Conservation (phyloP, 768 basidiomycete species). For the Lactarius hatsudake region DNA sequence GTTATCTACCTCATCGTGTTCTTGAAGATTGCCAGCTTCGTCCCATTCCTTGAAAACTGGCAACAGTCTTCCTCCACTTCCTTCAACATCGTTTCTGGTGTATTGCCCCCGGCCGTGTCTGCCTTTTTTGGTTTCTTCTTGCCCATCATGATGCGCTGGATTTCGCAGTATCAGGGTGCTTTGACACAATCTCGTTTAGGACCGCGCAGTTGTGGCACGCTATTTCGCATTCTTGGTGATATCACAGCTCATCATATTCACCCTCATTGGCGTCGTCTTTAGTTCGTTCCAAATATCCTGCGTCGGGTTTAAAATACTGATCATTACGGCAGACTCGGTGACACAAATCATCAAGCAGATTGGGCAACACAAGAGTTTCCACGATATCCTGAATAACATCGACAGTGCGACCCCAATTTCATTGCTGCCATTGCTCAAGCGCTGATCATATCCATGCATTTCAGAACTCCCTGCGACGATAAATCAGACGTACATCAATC, state of each 20-base stretch:
- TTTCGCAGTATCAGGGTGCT: slow-evolving; percentile 67
- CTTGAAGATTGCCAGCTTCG: slow-evolving; percentile 57
- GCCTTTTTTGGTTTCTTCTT: slow-evolving; percentile 88
- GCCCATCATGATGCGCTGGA: slow-evolving; percentile 86
- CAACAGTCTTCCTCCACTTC: slow-evolving; percentile 53
- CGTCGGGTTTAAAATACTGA: slow-evolving; percentile 3
- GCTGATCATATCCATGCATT: neutral
- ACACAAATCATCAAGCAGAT: slow-evolving; percentile 48
- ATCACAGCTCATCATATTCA: slow-evolving; percentile 92
- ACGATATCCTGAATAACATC: slow-evolving; percentile 45
- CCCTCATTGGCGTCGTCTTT: slow-evolving; percentile 85
- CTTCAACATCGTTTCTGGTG: slow-evolving; percentile 88
- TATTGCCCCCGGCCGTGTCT: slow-evolving; percentile 86
- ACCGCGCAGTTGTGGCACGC: slow-evolving; percentile 87
- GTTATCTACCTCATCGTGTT: slow-evolving; percentile 19
- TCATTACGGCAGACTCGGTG: slow-evolving; percentile 32
- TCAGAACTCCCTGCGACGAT: slow-evolving; percentile 68
- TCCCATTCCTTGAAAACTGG: slow-evolving; percentile 78
- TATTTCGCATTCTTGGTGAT: slow-evolving; percentile 95
- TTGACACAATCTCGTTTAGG: slow-evolving; percentile 74
- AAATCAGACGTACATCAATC: slow-evolving; percentile 86
- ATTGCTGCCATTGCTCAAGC: neutral
- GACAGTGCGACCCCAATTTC: slow-evolving; percentile 36
- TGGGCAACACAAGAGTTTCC: slow-evolving; percentile 45
- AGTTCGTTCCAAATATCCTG: slow-evolving; percentile 45